A percentile compares a stretch with the other conserved stretches of the same genome.
phyloP scores from a whole-genome alignment of 140 eudicot genomes.

The Cichorium intybus region DNA sequence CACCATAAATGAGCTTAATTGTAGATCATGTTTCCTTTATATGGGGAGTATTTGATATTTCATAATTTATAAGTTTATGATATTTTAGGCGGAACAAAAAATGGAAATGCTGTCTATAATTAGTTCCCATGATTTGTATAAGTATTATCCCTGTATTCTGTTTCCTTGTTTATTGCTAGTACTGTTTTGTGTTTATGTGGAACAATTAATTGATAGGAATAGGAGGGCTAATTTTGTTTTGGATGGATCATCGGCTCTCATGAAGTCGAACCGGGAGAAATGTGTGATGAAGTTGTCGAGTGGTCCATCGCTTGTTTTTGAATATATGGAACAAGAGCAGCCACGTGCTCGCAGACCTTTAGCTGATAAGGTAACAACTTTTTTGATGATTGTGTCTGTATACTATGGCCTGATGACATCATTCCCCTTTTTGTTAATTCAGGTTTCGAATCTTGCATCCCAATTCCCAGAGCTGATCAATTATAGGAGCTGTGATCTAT shows the following conservation, averaged over 20 bases:
- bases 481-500: conserved; percentile 66
- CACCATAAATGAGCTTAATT: not conserved
- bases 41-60: not conserved
- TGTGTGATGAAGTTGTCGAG: no score
- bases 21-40: not conserved
- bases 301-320: conserved; percentile 38
- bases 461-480: conserved; percentile 52
- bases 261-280: not conserved
- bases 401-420: not conserved
- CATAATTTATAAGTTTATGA: not conserved
- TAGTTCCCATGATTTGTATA: not conserved
- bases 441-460: conserved; percentile 55
- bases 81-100: not conserved
- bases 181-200: not conserved
- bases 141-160: no score
- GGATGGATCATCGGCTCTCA: conserved; percentile 3
- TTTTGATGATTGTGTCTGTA: not conserved
- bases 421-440: conserved; percentile 1
- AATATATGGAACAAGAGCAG: conserved; percentile 52
- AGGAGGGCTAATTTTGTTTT: not conserved
- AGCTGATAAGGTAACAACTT: conserved; percentile 49
- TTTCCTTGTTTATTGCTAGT: not conserved
- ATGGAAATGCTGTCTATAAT: not conserved
- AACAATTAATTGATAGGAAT: conserved; percentile 13
- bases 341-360: conserved; percentile 61